Base-by-base conservation (phyloP, 257 asterid genomes). In the Parsonsia alboflavescens region DNA sequence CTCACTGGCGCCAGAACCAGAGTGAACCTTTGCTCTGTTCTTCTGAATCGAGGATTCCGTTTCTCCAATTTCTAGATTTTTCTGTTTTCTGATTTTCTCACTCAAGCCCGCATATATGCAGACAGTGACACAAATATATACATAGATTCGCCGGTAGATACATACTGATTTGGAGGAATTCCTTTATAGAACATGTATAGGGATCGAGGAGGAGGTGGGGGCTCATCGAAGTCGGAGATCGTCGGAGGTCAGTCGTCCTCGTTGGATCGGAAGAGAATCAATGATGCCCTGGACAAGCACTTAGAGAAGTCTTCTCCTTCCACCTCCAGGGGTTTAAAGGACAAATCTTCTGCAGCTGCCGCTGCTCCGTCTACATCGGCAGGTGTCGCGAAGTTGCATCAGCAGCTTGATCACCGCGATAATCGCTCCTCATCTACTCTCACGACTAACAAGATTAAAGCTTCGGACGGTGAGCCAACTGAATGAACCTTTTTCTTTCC, bases 251-350 rank as follows among this genome's bases (percentile, higher is more conserved):
- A 78, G 5, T 45, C 81, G 46, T 77, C 80, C 54, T 70, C 88
- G 77, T 83, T 93, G 86, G 97, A 94, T 90, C 97, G 99, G 92
- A 94, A 94, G 83, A 86, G 97, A 74, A 90, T 94, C 73, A 94
- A 92, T 85, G 99, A 94, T 77, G 93, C 89, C 61, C 84, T 94
- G 86, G 97, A 92, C 87, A 92, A 90, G 75, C 96, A 94, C 72
- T 81, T 94, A 86, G 97, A 94, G 89, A 94, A 89, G 85, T 90
- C 96, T 4, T 87, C 97, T 15, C 91, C 95, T 7, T 93, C 98
- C 22, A 86, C 97, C 28, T 89, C 97, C 42, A 87, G 93, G 68
- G 90, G 82, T 81, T 78, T 81, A 46, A 80, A 83, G 84, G 86
- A 75, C 62, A 92, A 92, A 81, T 87, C 86, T 50, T 82, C 94